These are phyloP conservation scores for Neolentinus lepideus DNA, from an alignment of 1,284 basidiomycete species.

Conservation along the genomic window DNA sequence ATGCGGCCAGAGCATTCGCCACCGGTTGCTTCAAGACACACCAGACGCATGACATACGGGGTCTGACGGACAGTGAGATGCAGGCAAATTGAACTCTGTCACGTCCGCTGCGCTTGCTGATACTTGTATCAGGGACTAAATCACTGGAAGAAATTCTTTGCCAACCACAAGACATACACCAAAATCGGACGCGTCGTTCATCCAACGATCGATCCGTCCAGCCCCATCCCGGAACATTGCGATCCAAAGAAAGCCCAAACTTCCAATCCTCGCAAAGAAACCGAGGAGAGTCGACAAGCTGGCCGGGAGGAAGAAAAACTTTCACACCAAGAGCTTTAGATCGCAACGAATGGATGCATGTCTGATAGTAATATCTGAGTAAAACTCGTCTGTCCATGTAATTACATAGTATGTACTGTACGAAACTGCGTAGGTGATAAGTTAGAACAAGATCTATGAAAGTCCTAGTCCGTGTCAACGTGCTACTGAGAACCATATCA, in stretches of 20 bases:
- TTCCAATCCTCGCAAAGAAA: conserved; percentile 13
- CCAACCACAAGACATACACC: conserved; percentile 68
- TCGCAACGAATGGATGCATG: background rate
- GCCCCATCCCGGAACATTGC: conserved; percentile 78
- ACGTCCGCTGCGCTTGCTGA: conserved; percentile 8
- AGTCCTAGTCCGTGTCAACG: background rate
- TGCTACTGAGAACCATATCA: background rate
- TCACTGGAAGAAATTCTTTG: conserved; percentile 89
- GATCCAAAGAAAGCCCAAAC: conserved; percentile 44
- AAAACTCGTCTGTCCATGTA: background rate
- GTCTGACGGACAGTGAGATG: conserved; percentile 65
- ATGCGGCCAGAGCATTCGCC: conserved; percentile 85
- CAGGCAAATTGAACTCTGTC: conserved; percentile 33
- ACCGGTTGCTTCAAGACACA: conserved; percentile 92
- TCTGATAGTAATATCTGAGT: background rate
- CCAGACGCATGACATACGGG: conserved; percentile 85
- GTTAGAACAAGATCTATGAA: background rate
- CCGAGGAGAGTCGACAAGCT: conserved; percentile 9
- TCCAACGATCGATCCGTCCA: conserved; percentile 69
- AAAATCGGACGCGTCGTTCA: conserved; percentile 74
- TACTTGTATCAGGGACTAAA: conserved; percentile 48
- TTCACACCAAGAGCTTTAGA: background rate
- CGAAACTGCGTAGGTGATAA: background rate
- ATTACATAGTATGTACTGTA: background rate
- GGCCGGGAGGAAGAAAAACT: background rate